Base-by-base conservation (phyloP, 192 early-diverging fungal species). In the Podila minutissima region DNA sequence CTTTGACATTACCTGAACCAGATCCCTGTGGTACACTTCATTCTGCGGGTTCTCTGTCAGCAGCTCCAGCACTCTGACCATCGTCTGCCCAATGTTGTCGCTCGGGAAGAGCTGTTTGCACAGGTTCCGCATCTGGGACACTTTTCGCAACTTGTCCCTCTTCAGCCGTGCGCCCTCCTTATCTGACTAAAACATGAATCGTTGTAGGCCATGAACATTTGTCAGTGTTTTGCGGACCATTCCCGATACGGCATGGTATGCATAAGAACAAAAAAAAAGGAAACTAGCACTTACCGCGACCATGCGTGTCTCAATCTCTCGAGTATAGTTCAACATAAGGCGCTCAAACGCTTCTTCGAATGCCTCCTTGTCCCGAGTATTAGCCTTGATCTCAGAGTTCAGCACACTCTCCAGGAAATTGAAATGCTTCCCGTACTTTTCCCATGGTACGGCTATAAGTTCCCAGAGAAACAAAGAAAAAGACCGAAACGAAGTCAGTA, bases 91-190 rank as follows among this genome's bases (percentile, higher is more conserved):
- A 31, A 81, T 81, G 24, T 62, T 73, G 28, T 73, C 71, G 10
- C 67, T 71, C 13, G 77, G 77, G 58, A 81, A 81, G 35, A 81
- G 71, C 37, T 69, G 77, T 29, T 61, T 81, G 59, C 77, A 81
- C 5, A 81, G 67, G 58, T 67, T 81, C 32, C 71, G 46, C 70
- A 81, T 64, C 22, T 81, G 77, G 24, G 71, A 35, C 29, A 81
- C n/a, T 13, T 64, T 81, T 35, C 55, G 62, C 9, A 71, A 61
- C 55, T 81, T 72, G 5, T 69, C 77, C 19, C 13, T 69, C 19
- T 41, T 73, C 41, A 81, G 26, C 19, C 29, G 55, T n/a, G 57
- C 57, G 48, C 60, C 10, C 37, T 73, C 71, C 41, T 69, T 81
- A 35, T 81, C 77, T 62, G 71, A 69, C 77, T 81, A 72, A 13